These are phyloP conservation scores for Millerago galiae DNA, from an alignment of 805 yeast genomes.

Conservation along the genomic window DNA sequence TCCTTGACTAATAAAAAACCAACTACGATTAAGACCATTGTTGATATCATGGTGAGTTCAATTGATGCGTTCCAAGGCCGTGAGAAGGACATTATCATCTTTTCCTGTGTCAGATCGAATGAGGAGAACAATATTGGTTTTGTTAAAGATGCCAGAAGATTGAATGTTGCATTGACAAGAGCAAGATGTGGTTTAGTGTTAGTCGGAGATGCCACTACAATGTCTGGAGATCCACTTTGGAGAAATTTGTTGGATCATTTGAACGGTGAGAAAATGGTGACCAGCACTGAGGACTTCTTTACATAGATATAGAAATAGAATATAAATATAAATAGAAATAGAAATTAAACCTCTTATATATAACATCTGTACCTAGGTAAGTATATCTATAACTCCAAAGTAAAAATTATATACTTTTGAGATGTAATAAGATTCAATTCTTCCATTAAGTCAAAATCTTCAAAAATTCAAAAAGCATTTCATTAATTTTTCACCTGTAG, in stretches of 20 bases:
- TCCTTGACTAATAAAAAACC: conserved; percentile 11
- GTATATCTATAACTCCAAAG: too few species aligned
- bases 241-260: conserved; percentile 5
- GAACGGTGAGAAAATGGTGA: not conserved
- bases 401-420: too few species aligned
- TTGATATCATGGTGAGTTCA: conserved; percentile 44
- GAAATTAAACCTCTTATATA: too few species aligned
- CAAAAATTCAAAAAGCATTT: too few species aligned
- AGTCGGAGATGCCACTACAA: conserved; percentile 6
- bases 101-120: conserved; percentile 72
- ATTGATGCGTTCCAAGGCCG: conserved; percentile 88
- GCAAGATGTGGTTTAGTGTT: conserved; percentile 9
- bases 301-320: not conserved
- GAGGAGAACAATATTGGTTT: conserved; percentile 47
- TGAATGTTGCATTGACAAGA: conserved; percentile 53
- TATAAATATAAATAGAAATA: too few species aligned
- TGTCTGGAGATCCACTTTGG: conserved; percentile 11
- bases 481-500: too few species aligned
- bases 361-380: too few species aligned
- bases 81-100: conserved; percentile 69
- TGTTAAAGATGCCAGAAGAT: conserved; percentile 50
- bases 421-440: too few species aligned
- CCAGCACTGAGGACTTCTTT: conserved; percentile 1
- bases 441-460: too few species aligned
- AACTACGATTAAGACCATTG: conserved; percentile 27